These are phyloP conservation scores for Fusarium scirpi DNA, from an alignment of 2,329 filamentous ascomycete species.

Conservation along the genomic window DNA sequence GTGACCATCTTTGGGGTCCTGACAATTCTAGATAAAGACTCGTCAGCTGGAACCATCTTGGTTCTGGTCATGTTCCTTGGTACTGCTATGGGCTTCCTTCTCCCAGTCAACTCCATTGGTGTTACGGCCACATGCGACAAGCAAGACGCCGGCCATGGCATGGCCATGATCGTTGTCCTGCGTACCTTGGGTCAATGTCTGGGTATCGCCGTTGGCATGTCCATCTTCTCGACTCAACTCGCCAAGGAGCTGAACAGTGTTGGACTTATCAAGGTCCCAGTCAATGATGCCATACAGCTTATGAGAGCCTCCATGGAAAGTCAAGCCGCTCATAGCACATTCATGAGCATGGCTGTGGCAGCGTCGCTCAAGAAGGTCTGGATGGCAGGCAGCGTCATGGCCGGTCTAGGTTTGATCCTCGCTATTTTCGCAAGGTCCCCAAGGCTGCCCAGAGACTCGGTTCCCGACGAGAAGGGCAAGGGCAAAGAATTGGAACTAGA, in stretches of 20 bases:
- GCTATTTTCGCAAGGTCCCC: slow-evolving; percentile 41
- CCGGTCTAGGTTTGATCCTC: slow-evolving; percentile 33
- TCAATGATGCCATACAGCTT: slow-evolving; percentile 36
- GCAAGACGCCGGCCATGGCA: slow-evolving; percentile 41
- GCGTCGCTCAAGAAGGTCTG: slow-evolving; percentile 36
- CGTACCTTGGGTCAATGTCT: slow-evolving; percentile 46
- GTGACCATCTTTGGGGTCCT: slow-evolving; percentile 70
- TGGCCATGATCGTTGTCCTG: slow-evolving; percentile 45
- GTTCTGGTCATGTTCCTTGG: slow-evolving; percentile 71
- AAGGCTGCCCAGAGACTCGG: slow-evolving; percentile 26
- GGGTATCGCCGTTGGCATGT: slow-evolving; percentile 45
- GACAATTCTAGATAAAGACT: slow-evolving; percentile 60
- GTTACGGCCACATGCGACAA: slow-evolving; percentile 65
- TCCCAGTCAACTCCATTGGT: slow-evolving; percentile 71
- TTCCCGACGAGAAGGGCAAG: neutral
- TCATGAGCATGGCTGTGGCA: slow-evolving; percentile 32
- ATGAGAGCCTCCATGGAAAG: slow-evolving; percentile 39
- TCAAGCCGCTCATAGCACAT: slow-evolving; percentile 8
- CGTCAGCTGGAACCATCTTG: slow-evolving; percentile 66
- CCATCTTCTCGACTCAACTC: slow-evolving; percentile 45
- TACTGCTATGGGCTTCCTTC: slow-evolving; percentile 72
- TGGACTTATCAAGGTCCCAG: slow-evolving; percentile 21
- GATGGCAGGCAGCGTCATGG: slow-evolving; percentile 40
- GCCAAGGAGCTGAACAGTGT: slow-evolving; percentile 22
- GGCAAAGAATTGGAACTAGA: neutral